These are phyloP conservation scores for Rutidosis leptorrhynchoides DNA, from an alignment of 129 eudicot genomes.

Conservation along the genomic window DNA sequence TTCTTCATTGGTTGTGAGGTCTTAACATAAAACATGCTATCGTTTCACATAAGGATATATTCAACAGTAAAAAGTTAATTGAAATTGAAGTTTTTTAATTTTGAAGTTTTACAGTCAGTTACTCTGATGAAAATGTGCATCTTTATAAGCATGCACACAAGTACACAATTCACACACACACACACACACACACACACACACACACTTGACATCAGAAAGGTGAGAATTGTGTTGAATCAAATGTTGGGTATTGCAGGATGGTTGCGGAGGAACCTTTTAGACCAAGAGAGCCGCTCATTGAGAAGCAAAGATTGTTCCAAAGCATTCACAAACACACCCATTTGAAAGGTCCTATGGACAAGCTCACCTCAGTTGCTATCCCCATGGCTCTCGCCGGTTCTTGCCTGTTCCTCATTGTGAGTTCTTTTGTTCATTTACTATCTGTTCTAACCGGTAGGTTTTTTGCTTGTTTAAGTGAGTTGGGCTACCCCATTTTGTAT, in stretches of 20 bases:
- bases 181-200: too few relatives aligned
- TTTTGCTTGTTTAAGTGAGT: neutral
- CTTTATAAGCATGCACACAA: neutral
- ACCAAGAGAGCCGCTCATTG: slow-evolving; percentile 79
- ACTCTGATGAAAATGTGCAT: neutral
- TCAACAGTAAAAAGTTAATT: neutral
- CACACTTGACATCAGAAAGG: neutral
- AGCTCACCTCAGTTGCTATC: slow-evolving; percentile 84
- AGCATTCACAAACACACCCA: slow-evolving; percentile 78
- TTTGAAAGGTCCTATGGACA: slow-evolving; percentile 67
- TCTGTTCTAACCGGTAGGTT: neutral
- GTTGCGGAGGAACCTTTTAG: slow-evolving; percentile 70
- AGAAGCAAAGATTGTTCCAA: slow-evolving; percentile 70
- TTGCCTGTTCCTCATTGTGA: slow-evolving; percentile 59
- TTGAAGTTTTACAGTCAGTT: neutral
- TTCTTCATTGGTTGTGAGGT: neutral
- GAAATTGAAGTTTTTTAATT: neutral
- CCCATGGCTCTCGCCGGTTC: slow-evolving; percentile 78
- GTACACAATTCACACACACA: too few relatives aligned
- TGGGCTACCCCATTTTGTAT: neutral
- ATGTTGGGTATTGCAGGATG: slow-evolving; percentile 52
- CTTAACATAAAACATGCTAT: neutral
- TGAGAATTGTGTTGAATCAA: slow-evolving; percentile 12
- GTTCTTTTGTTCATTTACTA: slow-evolving; percentile 20
- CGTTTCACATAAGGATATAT: neutral